Base-by-base conservation (phyloP, 805 yeast genomes). In the Spathaspora arborariae region DNA sequence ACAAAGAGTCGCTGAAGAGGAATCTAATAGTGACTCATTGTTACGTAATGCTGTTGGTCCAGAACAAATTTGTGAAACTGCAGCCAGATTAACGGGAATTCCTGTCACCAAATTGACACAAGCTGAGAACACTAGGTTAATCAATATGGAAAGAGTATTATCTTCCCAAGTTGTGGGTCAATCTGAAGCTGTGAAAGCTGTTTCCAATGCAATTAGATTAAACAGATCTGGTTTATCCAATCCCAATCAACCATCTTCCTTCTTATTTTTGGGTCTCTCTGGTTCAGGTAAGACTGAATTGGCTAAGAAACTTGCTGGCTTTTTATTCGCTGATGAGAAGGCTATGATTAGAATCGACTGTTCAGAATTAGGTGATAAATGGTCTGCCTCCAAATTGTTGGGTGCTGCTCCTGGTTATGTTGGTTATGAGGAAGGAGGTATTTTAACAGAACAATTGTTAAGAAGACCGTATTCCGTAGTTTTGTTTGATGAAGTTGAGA, bases 231-330 rank as follows among this genome's bases (percentile, higher is more conserved):
- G 99, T 18, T 77, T 94, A 53, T 87, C 97, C 20, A 94, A 94
- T 65, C 99, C 99, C 45, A 80, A 90, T 66, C 96, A 95, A 55
- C 99, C 99, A 5, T 89, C 98, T 0, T 88, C 96, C 11, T 94
- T 94, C 79, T 62, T 94, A 61, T 94, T 94, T 78, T 74, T 95
- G 51, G 99, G 99, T 50, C 79, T 92, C 50, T 88, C 96, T 2
- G 99, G 99, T 58, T 89, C 97, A 5, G 99, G 99, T 80, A 94
- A 94, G 77, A 94, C 99, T 7, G 98, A 94, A 67, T 76, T 94
- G 56, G 98, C 99, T 20, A 94, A 94, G 80, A 94, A 91, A 60
- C 79, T 94, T 20, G 98, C 99, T 9, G 96, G 95, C 0, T 94
- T 94, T 74, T 76, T 94, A 60, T 94, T 94, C 71, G 88, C 96